Conservation (phyloP, 2,329 filamentous ascomycete species). For the Colletotrichum ledebouriae region DNA sequence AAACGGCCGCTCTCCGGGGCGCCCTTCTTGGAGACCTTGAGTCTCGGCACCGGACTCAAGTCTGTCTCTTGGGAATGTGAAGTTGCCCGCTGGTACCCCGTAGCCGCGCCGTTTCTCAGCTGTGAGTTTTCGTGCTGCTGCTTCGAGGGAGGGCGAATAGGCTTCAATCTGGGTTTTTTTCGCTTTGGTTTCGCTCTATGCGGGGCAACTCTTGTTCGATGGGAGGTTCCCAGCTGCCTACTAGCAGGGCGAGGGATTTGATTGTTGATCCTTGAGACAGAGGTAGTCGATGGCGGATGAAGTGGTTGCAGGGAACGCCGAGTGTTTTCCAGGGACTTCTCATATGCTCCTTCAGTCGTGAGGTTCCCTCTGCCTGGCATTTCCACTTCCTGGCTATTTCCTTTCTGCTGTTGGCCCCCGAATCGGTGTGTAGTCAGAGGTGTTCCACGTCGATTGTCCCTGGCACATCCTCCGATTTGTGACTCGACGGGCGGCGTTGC, state of each 20-base stretch:
- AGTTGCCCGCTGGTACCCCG: too few species aligned
- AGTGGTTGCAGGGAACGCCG: background rate
- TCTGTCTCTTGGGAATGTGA: background rate
- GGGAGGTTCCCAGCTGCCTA: too few species aligned
- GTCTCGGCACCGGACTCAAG: background rate
- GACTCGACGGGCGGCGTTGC: background rate
- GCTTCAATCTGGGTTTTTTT: too few species aligned
- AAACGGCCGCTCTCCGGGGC: background rate
- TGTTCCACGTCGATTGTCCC: background rate
- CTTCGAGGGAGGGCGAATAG: too few species aligned
- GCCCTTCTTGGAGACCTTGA: background rate
- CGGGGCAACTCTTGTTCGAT: too few species aligned
- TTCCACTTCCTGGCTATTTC: background rate
- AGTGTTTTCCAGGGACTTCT: background rate
- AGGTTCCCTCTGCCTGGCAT: background rate
- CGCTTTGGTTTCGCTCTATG: too few species aligned
- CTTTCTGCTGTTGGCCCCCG: background rate
- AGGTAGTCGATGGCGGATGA: too few species aligned
- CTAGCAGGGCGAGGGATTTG: background rate
- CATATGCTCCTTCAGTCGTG: background rate
- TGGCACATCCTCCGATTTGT: background rate
- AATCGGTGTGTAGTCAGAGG: background rate
- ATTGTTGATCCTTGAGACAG: background rate
- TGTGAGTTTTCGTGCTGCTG: too few species aligned
- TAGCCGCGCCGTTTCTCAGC: too few species aligned